Conservation (phyloP, 768 basidiomycete species). For the Kwoniella sp. region DNA sequence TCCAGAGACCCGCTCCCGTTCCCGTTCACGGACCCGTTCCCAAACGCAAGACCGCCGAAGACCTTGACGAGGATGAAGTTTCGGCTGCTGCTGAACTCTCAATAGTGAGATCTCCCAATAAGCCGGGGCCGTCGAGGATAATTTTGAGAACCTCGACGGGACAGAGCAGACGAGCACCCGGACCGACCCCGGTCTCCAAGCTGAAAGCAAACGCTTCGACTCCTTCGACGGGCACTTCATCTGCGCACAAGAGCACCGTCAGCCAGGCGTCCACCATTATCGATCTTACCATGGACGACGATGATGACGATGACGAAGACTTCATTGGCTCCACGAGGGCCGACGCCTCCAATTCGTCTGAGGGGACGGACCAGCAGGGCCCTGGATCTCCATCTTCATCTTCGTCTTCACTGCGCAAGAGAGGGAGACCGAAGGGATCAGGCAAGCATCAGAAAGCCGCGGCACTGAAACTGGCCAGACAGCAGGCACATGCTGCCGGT, state of each 20-base stretch:
- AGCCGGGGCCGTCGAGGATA: not conserved
- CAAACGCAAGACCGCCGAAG: slow-evolving; percentile 10
- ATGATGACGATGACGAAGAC: slow-evolving; percentile 5
- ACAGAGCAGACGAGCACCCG: not conserved
- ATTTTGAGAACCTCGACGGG: not conserved
- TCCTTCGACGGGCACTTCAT: not conserved
- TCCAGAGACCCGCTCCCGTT: not conserved
- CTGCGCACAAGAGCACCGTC: not conserved
- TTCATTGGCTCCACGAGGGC: not conserved
- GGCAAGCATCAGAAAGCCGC: slow-evolving; percentile 27
- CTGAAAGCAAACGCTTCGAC: not conserved
- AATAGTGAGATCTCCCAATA: not conserved
- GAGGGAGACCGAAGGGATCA: slow-evolving; percentile 27
- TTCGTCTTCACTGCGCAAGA: slow-evolving; percentile 4
- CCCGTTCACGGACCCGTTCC: no score
- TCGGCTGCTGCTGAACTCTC: slow-evolving; percentile 13
- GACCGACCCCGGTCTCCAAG: not conserved
- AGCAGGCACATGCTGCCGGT: slow-evolving; percentile 1
- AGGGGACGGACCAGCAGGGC: not conserved
- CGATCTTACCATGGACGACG: slow-evolving; percentile 6
- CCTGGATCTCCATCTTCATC: not conserved
- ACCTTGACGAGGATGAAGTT: slow-evolving; percentile 14
- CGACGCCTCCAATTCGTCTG: not conserved
- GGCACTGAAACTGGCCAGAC: slow-evolving; percentile 9
- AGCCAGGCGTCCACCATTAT: not conserved